A percentile compares a stretch with the other conserved stretches of the same genome.
Evolutionary conservation across 106 monocot genomes (phyloP).

Genomic region (Acorus gramineus): DNA sequence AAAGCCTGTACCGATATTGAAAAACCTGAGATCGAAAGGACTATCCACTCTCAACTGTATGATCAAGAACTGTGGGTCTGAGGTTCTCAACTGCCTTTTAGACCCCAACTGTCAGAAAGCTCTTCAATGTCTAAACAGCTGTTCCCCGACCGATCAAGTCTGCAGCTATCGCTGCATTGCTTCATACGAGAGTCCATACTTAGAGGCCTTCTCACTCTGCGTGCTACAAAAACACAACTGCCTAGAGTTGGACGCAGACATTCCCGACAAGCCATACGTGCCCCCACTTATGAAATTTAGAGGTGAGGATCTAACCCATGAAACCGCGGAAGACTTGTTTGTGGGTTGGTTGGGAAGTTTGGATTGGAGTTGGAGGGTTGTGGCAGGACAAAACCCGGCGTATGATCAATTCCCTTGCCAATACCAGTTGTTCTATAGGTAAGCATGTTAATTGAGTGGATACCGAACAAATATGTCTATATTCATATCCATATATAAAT

Average conservation of each 20-base stretch:
- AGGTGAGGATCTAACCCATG: constrained; percentile 52
- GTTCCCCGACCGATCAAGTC: constrained; percentile 85
- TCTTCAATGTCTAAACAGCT: constrained; percentile 74
- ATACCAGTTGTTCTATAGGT: constrained; percentile 49
- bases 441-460: no score
- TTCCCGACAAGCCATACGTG: constrained; percentile 60
- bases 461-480: no score
- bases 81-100: constrained; percentile 79
- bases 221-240: constrained; percentile 92
- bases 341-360: constrained; percentile 74
- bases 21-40: constrained; percentile 83
- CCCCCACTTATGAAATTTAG: constrained; percentile 49
- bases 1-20: constrained; percentile 52
- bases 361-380: constrained; percentile 87
- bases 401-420: constrained; percentile 97
- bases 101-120: constrained; percentile 87
- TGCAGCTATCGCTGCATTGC: constrained; percentile 89
- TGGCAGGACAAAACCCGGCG: constrained; percentile 86
- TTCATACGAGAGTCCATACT: constrained; percentile 69
- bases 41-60: constrained; percentile 81
- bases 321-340: constrained; percentile 87
- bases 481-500: no score
- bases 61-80: constrained; percentile 69
- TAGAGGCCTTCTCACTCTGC: constrained; percentile 87
- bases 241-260: constrained; percentile 66